Evolutionary conservation across 1,284 basidiomycete genomes (phyloP).

Genomic region (Ceratobasidium sp.): DNA sequence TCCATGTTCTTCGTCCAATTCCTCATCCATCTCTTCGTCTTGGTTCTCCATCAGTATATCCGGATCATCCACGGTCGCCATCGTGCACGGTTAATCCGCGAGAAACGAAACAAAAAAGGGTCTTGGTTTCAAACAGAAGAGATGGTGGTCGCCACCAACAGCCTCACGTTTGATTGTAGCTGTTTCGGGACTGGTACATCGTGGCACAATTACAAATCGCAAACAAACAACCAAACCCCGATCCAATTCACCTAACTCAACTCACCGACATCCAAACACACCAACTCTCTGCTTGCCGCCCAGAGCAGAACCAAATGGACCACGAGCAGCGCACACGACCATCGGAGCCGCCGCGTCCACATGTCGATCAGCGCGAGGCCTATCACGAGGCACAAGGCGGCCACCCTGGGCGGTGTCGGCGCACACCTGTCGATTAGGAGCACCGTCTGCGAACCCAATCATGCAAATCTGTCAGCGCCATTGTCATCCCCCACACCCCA

Average conservation of each 20-base stretch:
- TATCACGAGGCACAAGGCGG: slow-evolving; percentile 39
- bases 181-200: slow-evolving; percentile 32
- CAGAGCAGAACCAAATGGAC: slow-evolving; percentile 22
- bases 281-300: slow-evolving; percentile 20
- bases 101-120: slow-evolving; percentile 1
- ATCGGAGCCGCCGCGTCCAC: slow-evolving; percentile 34
- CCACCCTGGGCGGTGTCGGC: slow-evolving; percentile 33
- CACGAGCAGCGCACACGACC: slow-evolving; percentile 36
- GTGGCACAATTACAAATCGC: slow-evolving; percentile 40
- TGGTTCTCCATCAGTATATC: slow-evolving; percentile 12
- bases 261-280: slow-evolving; percentile 28
- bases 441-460: slow-evolving; percentile 22
- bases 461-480: slow-evolving; percentile 12
- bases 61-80: slow-evolving; percentile 10
- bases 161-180: slow-evolving; percentile 7
- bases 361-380: slow-evolving; percentile 39
- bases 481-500: slow-evolving; percentile 1
- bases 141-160: slow-evolving; percentile 22
- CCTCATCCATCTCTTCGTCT: slow-evolving; percentile 1
- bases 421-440: slow-evolving; percentile 38
- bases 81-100: slow-evolving; percentile 7
- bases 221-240: neutral
- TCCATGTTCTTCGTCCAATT: neutral
- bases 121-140: slow-evolving; percentile 21
- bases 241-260: slow-evolving; percentile 19